Evolutionary conservation across 139 green algal species (phyloP).

Genomic region (Micractinium conductrix): DNA sequence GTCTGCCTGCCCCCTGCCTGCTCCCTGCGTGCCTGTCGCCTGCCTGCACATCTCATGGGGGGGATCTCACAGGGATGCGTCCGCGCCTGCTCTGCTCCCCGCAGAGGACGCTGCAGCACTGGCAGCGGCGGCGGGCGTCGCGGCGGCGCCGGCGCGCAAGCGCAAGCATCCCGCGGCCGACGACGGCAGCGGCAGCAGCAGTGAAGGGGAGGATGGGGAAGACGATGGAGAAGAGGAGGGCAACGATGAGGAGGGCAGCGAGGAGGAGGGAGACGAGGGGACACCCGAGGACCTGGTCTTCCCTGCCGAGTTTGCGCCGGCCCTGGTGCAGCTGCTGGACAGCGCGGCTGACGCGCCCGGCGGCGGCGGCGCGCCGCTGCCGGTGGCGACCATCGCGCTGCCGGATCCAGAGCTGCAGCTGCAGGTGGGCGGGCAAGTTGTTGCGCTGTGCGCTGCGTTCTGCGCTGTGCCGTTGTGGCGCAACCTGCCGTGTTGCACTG

Average conservation of each 20-base stretch:
- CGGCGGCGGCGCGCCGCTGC: background rate
- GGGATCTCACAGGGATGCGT: too few species aligned
- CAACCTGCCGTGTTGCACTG: too few species aligned
- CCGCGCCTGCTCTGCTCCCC: too few species aligned
- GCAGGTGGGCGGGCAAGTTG: background rate
- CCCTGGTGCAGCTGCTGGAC: constrained; percentile 36
- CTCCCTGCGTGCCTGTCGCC: too few species aligned
- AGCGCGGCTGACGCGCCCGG: background rate
- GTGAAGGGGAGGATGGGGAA: background rate
- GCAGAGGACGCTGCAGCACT: background rate
- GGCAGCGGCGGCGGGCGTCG: background rate
- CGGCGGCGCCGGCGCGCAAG: background rate
- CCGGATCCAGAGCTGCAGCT: constrained; percentile 20
- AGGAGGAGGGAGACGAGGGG: background rate
- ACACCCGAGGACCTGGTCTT: constrained; percentile 28
- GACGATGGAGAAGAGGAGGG: background rate
- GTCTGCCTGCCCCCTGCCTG: too few species aligned
- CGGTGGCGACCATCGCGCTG: constrained; percentile 17
- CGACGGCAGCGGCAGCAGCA: background rate
- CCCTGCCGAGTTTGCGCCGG: constrained; percentile 21
- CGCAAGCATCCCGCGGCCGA: background rate
- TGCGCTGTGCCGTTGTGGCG: too few species aligned
- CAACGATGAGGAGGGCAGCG: background rate
- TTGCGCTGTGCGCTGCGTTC: too few species aligned
- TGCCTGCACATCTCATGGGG: too few species aligned